Evolutionary conservation across 352 stramenopile species (phyloP), one percentile per base, ranked within the genome.

Genomic region (Phytophthora rubi): DNA sequence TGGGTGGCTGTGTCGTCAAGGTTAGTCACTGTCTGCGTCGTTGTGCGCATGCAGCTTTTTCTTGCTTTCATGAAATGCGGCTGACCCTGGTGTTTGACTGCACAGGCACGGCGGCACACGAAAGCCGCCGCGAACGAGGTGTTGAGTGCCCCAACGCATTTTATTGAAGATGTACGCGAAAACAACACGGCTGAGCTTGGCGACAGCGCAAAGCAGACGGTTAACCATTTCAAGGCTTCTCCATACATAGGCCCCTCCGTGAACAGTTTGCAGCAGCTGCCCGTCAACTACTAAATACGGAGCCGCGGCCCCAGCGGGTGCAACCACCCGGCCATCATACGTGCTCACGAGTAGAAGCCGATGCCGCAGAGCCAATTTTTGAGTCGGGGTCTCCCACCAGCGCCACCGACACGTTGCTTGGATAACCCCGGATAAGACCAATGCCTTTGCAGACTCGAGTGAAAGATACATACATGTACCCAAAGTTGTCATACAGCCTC

Each of bases 361-460:
- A 42, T 56, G 51, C 15, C 15, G 15, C 48, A 6, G 10, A 18
- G 7, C 4, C 51, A 56, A 56, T 35, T 56, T 56, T 56, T 37
- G 7, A 12, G 3, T 21, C 23, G 28, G 3, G 5, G 15, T 13
- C 21, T 56, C 18, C 49, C 33, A 8, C n/a, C 12, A 7, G 23
- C 48, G 45, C 13, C 45, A 26, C 23, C 23, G 23, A 26, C 23
- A 26, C 23, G 28, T 5, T 26, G 21, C 12, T 35, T 39, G 58
- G 45, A 65, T 65, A 65, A 45, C 30, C 58, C 16, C 35, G 18
- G 35, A 65, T 65, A 65, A 65, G 58, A 65, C 13, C 32, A 54
- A 18, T 30, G 44, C 57, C 33, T 55, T 63, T 55, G 15, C 15
- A n/a, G 6, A 21, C 15, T 48, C 1, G 42, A 48, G 42, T 47